Conservation (phyloP, 164 flowering plant species). For the Vitis labrusca region DNA sequence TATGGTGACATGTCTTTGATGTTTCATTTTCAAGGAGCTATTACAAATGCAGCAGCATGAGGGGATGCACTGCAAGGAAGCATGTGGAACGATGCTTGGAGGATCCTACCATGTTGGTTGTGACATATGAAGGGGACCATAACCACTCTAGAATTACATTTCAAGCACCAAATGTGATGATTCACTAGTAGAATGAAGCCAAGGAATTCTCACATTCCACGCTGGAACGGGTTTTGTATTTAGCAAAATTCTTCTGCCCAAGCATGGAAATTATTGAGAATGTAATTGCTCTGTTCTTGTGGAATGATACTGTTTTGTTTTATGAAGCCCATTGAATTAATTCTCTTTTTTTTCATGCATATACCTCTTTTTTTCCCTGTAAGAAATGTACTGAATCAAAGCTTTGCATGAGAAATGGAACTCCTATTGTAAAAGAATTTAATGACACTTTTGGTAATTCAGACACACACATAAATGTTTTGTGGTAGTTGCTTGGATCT, state of each 20-base stretch:
- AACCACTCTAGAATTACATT: slow-evolving; percentile 29
- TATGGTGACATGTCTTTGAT: neutral
- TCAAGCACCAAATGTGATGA: slow-evolving; percentile 10
- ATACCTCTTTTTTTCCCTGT: neutral
- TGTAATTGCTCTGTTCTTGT: neutral
- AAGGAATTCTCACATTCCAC: neutral
- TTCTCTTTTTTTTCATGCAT: neutral
- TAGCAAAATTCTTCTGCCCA: neutral
- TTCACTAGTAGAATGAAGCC: slow-evolving; percentile 2
- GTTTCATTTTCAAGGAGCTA: slow-evolving; percentile 30
- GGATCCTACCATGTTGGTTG: slow-evolving; percentile 36
- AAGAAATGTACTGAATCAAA: neutral
- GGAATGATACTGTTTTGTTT: neutral
- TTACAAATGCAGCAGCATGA: slow-evolving; percentile 43
- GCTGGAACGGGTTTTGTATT: neutral
- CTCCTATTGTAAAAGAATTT: no score
- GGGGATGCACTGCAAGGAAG: slow-evolving; percentile 50
- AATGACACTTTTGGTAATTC: no score
- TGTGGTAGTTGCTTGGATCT: no score
- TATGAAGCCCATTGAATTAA: neutral
- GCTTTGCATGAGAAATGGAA: neutral
- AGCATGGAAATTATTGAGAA: slow-evolving; percentile 2
- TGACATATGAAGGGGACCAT: slow-evolving; percentile 46
- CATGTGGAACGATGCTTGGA: slow-evolving; percentile 40
- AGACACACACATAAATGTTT: no score